Conservation (phyloP, 257 asterid species). For the Scutellaria baicalensis region DNA sequence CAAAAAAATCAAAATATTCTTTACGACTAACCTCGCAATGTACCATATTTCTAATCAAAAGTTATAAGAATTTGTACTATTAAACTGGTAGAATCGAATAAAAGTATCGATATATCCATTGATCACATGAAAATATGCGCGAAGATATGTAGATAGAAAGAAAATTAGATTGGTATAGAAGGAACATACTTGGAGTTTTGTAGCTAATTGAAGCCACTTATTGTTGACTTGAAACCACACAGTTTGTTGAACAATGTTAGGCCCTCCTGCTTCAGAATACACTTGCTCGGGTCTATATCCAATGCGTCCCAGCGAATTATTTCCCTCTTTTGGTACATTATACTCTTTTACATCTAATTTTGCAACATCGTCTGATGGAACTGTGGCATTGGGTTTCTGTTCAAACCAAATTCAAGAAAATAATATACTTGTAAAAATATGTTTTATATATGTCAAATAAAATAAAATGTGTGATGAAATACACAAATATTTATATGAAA, state of each 20-base stretch:
- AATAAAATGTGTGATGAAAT: neutral
- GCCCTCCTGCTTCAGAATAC: constrained; percentile 36
- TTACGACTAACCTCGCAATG: too few relatives aligned
- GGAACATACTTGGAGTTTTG: constrained; percentile 38
- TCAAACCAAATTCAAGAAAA: neutral
- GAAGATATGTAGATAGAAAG: too few relatives aligned
- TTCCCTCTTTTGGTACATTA: constrained; percentile 38
- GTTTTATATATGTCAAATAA: too few relatives aligned
- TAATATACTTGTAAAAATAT: too few relatives aligned
- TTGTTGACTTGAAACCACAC: constrained; percentile 38
- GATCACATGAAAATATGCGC: too few relatives aligned
- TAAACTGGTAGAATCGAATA: neutral
- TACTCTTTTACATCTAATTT: constrained; percentile 31
- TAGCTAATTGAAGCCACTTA: constrained; percentile 40
- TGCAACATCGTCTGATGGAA: constrained; percentile 33
- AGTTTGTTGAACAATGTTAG: constrained; percentile 18
- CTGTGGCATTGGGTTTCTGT: constrained; percentile 41
- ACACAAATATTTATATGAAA: too few relatives aligned
- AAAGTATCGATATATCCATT: neutral
- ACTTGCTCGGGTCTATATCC: constrained; percentile 42
- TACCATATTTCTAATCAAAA: too few relatives aligned
- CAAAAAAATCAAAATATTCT: too few relatives aligned
- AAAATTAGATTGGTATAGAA: too few relatives aligned
- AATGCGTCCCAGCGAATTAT: constrained; percentile 35
- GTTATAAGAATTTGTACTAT: neutral